Evolutionary conservation across 805 yeast species (phyloP), one percentile per base, ranked within the genome.

Genomic region (Wickerhamiella azyma): DNA sequence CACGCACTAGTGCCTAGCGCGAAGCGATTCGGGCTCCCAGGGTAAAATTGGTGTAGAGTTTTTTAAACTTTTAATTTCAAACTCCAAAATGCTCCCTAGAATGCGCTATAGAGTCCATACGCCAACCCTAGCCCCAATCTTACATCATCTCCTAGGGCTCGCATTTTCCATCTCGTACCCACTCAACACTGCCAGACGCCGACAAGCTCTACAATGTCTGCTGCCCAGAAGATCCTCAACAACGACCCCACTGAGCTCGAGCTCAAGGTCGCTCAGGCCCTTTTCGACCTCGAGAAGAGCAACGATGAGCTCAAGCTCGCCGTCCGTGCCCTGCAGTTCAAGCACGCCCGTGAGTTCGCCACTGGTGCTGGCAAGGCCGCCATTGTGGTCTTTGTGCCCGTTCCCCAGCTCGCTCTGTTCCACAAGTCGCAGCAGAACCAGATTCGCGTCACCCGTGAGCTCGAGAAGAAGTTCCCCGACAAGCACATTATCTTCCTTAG

Each of bases 391-490:
- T 89, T 92, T 67, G 96, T 89, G 63, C 98, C 98, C 71, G 94
- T 83, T 62, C 96, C 97, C 73, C 76, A 85, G 64, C 79, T 86
- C 69, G 64, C 77, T 60, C 80, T 81, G 60, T 85, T 85, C 89
- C 94, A 85, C 81, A 84, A 82, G 75, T 94, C 85, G 65, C 96
- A 88, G 85, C 85, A 81, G 76, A 94, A 89, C 66, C 98, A 89
- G 79, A 66, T 60, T 55, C 65, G 71, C 75, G 81, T 89, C 70
- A 85, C 96, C 76, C 89, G 97, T 76, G 98, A 89, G 79, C 83
- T 89, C 71, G 98, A 89, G 78, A 89, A 89, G 94, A 89, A 92
- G 78, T 92, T 89, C 88, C 94, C 96, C 70, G 98, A 89, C 80
- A 85, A 94, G 72, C 96, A 92, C 72, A 96, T 89, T 72, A 89